Base-by-base conservation (phyloP, 805 yeast species). In the Cyberlindnera xylosilytica region DNA sequence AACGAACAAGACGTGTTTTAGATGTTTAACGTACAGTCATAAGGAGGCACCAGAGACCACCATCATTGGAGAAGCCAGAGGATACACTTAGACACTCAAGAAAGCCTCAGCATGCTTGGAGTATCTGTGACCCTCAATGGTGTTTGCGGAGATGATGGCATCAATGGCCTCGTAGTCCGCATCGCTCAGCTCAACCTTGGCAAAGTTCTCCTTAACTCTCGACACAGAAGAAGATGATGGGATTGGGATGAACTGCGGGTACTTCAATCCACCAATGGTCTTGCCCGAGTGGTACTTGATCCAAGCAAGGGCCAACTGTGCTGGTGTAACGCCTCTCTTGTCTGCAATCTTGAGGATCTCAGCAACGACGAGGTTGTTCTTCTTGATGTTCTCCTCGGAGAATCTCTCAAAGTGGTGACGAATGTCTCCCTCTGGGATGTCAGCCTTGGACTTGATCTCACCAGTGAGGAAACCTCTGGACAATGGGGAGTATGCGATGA, bases 401-500 rank as follows among this genome's bases (percentile, higher is more conserved):
- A 85, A 86, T 53, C 82, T 72, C 39, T 80, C 89, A 34, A 79
- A 53, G 20, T 40, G 43, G 13, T 45, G 47, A 51, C 87, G 70
- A 41, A 79, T 44, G 54, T 84, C 91, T 33, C 76, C 81, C 33
- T 67, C 67, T 12, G 80, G 76, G 28, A 83, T 55, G 41, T 77
- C 81, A 0, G 61, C 54, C 17, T 63, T 53, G 6, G 72, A 62
- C 20, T 63, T 77, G 40, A 80, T 63, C 26, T 56, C 48, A 43
- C 93, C 95, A 3, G 91, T 81, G 41, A 89, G 70, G 46, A 82
- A 66, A 1, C 96, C 97, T 54, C 86, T 73, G 9, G 89, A 83
- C 42, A 89, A 69, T 23, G 97, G 97, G 23, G 95, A 83, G 63
- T 89, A 89, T 20, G 89, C 86, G 44, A 87, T 69, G 23, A 87